Percentiles rank a stretch among this genome's conserved stretches.
Conservation (phyloP, 257 asterid species). For the Cruciata laevipes region DNA sequence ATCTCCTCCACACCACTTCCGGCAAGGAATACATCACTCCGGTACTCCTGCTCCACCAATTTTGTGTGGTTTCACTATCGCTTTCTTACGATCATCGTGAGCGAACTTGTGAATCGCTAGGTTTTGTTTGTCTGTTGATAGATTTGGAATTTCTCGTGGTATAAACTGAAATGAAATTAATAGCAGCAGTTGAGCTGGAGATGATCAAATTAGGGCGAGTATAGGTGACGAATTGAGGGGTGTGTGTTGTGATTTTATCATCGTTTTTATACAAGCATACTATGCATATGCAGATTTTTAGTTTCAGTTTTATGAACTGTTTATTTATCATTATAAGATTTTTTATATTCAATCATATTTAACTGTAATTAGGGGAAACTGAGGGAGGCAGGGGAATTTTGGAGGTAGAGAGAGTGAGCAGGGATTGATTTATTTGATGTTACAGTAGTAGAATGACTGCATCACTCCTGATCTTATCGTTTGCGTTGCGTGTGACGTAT, state of each 20-base stretch:
- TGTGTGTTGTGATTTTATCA: too few species aligned
- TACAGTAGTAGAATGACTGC: too few species aligned
- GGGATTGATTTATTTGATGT: background rate
- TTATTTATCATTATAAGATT: background rate
- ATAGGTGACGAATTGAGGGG: too few species aligned
- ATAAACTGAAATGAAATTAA: background rate
- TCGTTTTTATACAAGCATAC: background rate
- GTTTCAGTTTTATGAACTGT: background rate
- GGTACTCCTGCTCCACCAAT: constrained; percentile 21
- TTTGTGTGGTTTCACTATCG: background rate
- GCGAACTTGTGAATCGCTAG: background rate
- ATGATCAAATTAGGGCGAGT: background rate
- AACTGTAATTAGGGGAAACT: background rate
- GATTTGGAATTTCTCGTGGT: too few species aligned
- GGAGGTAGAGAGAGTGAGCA: background rate
- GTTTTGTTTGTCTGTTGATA: background rate
- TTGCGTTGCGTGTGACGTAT: background rate
- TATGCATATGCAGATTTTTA: background rate
- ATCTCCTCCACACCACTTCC: constrained; percentile 84
- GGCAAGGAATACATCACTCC: constrained; percentile 98
- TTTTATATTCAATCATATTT: too few species aligned
- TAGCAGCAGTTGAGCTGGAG: background rate
- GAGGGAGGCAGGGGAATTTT: background rate
- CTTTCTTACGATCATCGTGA: background rate
- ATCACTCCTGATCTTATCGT: background rate